Evolutionary conservation across 371 early-diverging fungal genomes (phyloP), one percentile per base, ranked within the genome.

Genomic region (Smittium culicis): DNA sequence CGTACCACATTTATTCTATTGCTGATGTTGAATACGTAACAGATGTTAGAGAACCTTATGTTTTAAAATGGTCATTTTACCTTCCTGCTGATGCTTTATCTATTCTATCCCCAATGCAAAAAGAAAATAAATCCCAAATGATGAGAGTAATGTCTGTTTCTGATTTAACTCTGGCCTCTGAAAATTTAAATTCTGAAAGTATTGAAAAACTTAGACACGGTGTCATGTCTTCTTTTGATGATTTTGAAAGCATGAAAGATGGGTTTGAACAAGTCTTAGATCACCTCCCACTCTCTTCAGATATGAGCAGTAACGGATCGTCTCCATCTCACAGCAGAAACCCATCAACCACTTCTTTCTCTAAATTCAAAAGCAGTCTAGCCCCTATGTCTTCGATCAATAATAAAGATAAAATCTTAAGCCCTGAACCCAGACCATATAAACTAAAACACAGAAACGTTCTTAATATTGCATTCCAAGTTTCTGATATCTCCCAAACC

Each of bases 1-100:
- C 95, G 8, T 94, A 95, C 87, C 94, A 96, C 76, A 93, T 94
- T 54, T 96, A 94, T 82, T 87, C 91, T 75, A 85, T 91, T 56
- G 74, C 88, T 68, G 88, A 88, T 69, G 83, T 89, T 68, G 87
- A 86, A 72, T 90, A 91, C 74, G 79, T 83, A 69, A 80, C 86
- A 54, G 87, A 88, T 61, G 79, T 77, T 45, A 72, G 79, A 16
- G 68, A 61, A 35, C 89, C 90, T 35, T 84, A 86, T 68, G 78
- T 86, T 67, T 76, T 91, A 69, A 84, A 86, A 66, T 91, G 91
- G 91, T 84, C 87, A 67, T 91, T 91, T 75, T 80, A 85, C 68
- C 81, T 89, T 32, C 83, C 83, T 58, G 82, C 82, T 66, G 65
- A 35, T 11, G 65, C 65, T 5, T 34, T 64, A 45, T 54, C 33